Evolutionary conservation across 495 filamentous ascomycete species (phyloP).

Genomic region (Aspergillus saccharolyticus): DNA sequence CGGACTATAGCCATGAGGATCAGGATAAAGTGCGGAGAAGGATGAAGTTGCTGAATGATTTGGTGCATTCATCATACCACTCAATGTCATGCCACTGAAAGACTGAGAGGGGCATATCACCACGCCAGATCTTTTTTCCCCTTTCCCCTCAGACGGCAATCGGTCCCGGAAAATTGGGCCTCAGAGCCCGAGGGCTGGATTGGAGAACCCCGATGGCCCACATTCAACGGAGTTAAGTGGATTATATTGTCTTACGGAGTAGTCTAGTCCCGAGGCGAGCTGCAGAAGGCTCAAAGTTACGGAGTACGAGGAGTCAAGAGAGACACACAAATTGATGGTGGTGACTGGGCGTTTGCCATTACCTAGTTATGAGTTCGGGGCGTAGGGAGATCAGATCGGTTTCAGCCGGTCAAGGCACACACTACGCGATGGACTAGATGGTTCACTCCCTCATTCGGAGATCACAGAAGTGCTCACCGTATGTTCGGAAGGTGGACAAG

Average conservation of each 20-base stretch:
- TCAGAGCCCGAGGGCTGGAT: neutral
- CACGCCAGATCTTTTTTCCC: neutral
- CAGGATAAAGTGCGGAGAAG: constrained; percentile 1
- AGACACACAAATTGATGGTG: neutral
- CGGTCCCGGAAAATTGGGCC: neutral
- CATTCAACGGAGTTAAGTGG: neutral
- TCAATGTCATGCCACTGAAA: constrained; percentile 3
- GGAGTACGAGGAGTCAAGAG: neutral
- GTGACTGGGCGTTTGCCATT: neutral
- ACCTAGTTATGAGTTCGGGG: neutral
- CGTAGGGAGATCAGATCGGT: constrained; percentile 1
- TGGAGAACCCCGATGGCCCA: neutral
- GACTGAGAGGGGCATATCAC: neutral
- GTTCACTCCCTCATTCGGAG: neutral
- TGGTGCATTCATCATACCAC: neutral
- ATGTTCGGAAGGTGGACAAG: neutral
- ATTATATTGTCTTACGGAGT: neutral
- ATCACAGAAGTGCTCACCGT: neutral
- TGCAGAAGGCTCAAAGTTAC: neutral
- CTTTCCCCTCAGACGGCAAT: neutral
- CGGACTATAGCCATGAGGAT: neutral
- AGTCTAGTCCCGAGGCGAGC: neutral
- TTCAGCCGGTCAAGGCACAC: neutral
- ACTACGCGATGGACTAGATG: neutral
- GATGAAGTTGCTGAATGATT: neutral